Base-by-base conservation (phyloP, 2,329 filamentous ascomycete species). In the Davidsoniella virescens region DNA sequence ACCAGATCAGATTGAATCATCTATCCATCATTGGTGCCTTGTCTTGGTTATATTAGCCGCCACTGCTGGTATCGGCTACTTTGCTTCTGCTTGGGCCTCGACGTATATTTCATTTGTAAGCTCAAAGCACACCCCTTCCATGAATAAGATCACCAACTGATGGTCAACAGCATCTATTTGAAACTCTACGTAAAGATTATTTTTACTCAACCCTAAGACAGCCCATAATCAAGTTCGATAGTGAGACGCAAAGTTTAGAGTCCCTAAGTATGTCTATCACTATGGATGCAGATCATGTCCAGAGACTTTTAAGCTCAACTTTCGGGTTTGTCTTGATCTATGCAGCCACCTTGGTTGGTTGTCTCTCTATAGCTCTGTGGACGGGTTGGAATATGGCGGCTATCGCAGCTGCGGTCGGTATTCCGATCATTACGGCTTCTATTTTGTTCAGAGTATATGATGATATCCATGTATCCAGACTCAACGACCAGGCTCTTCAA, bases 391-490 rank as follows among this genome's bases (percentile, higher is more conserved):
- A 66, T 43, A 58, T 67, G 1, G 61, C 60, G 3, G 44, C 67
- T 12, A 59, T 67, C 3, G 63, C 66, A 2, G 63, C 63, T 44
- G 65, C 59, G 45, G 59, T 61, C 1, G 61, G 60, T 2, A 53
- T 67, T 33, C 65, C 65, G 0, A 49, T 63, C 2, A 60, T 65
- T 51, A 43, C 66, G 1, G 54, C 51, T 1, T 57, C 67, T 1
- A 66, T 66, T 0, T 77, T 80, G 37, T 74, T 79, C 42, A 62
- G 68, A 41, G 69, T 76, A 3, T 44, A 49, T 8, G 49, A 54
- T 47, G 53, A 54, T 33, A 39, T 46, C 14, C 36, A 49, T 9
- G 50, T 44, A 16, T 49, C 39, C 6, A 33, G 41, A 16, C 44
- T 43, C n/a, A 54, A 56, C 23, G 33, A 33, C 14, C 26, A 45